Percentiles rank a stretch among this genome's conserved stretches.
Evolutionary conservation across 495 filamentous ascomycete species (phyloP).

Genomic region (Neurospora sp.): DNA sequence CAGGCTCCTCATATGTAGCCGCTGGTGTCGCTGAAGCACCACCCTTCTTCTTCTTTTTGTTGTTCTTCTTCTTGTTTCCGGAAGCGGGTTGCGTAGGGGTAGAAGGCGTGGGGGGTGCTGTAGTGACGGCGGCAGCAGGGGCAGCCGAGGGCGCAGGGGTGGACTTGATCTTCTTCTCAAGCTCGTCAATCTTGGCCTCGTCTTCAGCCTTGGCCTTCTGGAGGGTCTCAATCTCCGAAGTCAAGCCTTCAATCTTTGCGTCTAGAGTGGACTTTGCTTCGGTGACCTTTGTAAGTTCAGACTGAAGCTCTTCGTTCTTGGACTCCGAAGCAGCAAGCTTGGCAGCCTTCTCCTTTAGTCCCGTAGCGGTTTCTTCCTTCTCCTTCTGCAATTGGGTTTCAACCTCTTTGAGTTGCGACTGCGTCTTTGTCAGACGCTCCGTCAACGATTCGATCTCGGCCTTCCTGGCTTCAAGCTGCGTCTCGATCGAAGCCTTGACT

Average conservation of each 20-base stretch:
- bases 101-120: conserved; percentile 3
- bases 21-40: conserved; percentile 29
- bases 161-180: conserved; percentile 26
- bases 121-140: conserved; percentile 4
- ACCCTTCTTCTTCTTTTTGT: conserved; percentile 81
- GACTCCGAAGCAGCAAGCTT: conserved; percentile 14
- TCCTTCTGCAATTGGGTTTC: conserved; percentile 43
- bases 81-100: conserved; percentile 10
- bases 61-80: conserved; percentile 69
- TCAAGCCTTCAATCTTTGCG: conserved; percentile 21
- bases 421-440: conserved; percentile 39
- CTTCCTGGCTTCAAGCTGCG: conserved; percentile 40
- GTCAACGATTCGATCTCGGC: conserved; percentile 37
- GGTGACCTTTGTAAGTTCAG: conserved; percentile 18
- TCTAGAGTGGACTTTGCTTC: conserved; percentile 24
- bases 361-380: conserved; percentile 24
- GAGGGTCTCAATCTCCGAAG: conserved; percentile 24
- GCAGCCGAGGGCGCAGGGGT: conserved; percentile 4
- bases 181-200: conserved; percentile 22
- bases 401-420: conserved; percentile 42
- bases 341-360: conserved; percentile 27
- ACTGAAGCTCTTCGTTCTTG: conserved; percentile 30
- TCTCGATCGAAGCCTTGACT: conserved; percentile 35
- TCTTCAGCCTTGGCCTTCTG: conserved; percentile 25
- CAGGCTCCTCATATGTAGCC: conserved; percentile 7